These are phyloP conservation scores for Colletotrichum siamense DNA, from an alignment of 2,329 filamentous ascomycete species.

Conservation along the genomic window DNA sequence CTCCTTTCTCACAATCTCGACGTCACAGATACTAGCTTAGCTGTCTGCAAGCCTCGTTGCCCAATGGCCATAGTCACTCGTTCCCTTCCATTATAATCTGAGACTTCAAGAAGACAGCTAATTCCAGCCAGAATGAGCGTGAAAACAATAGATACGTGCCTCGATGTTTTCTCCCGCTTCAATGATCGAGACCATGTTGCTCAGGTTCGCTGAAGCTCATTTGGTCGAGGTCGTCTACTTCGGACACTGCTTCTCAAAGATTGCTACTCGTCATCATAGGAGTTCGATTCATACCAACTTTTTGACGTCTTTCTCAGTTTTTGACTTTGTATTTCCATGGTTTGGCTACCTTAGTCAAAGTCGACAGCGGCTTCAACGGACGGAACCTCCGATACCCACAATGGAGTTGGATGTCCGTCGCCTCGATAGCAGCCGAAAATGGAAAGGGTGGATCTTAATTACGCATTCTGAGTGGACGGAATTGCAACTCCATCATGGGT, in stretches of 20 bases:
- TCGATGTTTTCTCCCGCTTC: background rate
- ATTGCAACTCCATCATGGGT: constrained; percentile 1
- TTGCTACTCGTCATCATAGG: background rate
- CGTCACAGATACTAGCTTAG: background rate
- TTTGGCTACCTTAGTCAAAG: background rate
- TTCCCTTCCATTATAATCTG: background rate
- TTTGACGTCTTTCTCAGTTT: background rate
- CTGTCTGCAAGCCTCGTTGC: background rate
- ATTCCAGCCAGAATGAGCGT: fast-evolving
- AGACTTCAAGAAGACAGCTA: background rate
- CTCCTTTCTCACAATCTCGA: background rate
- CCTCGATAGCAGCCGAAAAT: background rate
- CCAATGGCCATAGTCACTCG: background rate
- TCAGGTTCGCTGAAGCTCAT: background rate
- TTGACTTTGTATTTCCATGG: background rate
- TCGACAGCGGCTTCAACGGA: background rate
- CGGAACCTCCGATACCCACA: background rate
- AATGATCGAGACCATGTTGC: background rate
- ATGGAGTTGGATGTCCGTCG: constrained; percentile 9
- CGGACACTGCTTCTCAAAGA: background rate
- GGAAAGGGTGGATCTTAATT: background rate
- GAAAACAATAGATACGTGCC: background rate
- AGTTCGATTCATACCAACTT: background rate
- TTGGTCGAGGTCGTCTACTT: background rate
- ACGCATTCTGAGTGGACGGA: background rate